Evolutionary conservation across 2,329 filamentous ascomycete species (phyloP).

Genomic region (Fusarium secorum): DNA sequence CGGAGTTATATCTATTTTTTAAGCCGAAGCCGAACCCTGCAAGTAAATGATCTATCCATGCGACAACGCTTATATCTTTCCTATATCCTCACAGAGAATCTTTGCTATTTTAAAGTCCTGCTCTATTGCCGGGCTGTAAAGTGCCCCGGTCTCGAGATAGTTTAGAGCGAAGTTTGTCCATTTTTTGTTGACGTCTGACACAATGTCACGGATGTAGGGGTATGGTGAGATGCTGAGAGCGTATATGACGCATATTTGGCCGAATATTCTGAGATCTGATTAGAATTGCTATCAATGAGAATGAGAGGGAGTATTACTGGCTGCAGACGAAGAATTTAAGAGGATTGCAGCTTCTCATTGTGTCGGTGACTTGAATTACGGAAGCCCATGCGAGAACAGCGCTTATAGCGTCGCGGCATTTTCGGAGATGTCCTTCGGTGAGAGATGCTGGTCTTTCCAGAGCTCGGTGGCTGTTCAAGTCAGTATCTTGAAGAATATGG

Average conservation of each 20-base stretch:
- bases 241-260: constrained; percentile 24
- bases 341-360: constrained; percentile 29
- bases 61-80: not conserved
- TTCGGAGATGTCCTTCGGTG: constrained; percentile 21
- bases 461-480: constrained; percentile 1
- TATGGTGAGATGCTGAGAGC: constrained; percentile 27
- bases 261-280: not conserved
- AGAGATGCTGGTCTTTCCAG: constrained; percentile 15
- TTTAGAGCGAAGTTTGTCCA: constrained; percentile 13
- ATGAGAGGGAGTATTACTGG: not conserved
- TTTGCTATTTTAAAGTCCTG: constrained; percentile 28
- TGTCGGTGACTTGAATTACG: constrained; percentile 11
- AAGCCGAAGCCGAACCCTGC: not conserved
- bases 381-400: constrained; percentile 17
- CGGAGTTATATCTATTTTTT: not conserved
- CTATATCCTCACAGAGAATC: constrained; percentile 19
- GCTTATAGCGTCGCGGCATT: constrained; percentile 20
- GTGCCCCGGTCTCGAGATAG: constrained; percentile 5
- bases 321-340: constrained; percentile 27
- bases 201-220: constrained; percentile 15
- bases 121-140: constrained; percentile 11
- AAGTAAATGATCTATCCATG: rapidly evolving
- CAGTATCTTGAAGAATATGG: rapidly evolving
- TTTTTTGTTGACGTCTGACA: constrained; percentile 5
- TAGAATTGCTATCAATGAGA: rapidly evolving